phyloP scores from a whole-genome alignment of 495 filamentous ascomycete genomes.

The Massariosphaeria phaeospora region DNA sequence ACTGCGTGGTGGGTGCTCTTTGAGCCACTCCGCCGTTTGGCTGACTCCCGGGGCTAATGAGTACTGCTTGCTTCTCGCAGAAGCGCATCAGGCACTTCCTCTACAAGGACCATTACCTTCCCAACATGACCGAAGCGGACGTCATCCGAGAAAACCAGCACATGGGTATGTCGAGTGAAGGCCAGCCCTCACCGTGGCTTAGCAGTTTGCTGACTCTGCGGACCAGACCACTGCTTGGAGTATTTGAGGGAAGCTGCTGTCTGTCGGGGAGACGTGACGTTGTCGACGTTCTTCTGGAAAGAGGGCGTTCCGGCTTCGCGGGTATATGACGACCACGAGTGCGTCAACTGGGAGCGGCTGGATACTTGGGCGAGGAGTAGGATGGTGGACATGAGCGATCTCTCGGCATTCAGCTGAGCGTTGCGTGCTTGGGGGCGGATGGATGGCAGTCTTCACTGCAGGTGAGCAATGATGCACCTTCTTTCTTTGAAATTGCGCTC shows the following conservation, averaged over 20 bases:
- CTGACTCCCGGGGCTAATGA: neutral
- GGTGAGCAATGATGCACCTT: no score
- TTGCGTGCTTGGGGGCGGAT: no score
- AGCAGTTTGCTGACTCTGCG: no score
- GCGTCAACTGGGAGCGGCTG: constrained; percentile 8
- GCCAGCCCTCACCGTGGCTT: no score
- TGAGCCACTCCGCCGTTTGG: neutral
- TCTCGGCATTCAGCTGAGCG: no score
- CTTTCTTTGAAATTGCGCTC: no score
- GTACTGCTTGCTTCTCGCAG: no score
- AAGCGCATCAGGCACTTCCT: constrained; percentile 4
- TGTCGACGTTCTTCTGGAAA: constrained; percentile 7
- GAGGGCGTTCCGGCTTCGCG: constrained; percentile 1
- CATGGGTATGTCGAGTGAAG: no score
- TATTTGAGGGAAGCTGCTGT: constrained; percentile 20
- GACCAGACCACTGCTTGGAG: constrained; percentile 26
- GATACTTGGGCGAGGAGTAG: constrained; percentile 1
- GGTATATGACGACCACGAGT: constrained; percentile 10
- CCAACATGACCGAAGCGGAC: constrained; percentile 6
- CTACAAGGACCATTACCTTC: neutral
- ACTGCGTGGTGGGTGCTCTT: constrained; percentile 22
- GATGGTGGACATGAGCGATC: constrained; percentile 20
- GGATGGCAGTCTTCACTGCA: no score
- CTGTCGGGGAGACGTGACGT: constrained; percentile 19
- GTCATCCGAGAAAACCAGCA: neutral